These are phyloP conservation scores for Sungouiozyma intestinalis DNA, from an alignment of 805 yeast species.

Conservation along the genomic window DNA sequence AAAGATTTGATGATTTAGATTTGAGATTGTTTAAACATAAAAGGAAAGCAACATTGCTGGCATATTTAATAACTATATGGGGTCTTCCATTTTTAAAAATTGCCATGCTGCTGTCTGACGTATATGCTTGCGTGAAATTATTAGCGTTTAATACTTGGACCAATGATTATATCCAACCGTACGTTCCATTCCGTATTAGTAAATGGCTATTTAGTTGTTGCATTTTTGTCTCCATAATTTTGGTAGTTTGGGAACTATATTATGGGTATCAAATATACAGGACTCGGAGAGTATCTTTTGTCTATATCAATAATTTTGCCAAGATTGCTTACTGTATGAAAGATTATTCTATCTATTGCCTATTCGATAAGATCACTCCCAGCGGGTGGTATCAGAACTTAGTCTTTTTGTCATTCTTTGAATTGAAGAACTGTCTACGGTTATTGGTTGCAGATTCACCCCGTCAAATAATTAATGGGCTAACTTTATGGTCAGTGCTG, in stretches of 20 bases:
- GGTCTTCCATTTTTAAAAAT: conserved; percentile 38
- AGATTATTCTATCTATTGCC: conserved; percentile 58
- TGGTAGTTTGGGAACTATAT: conserved; percentile 45
- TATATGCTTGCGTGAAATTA: conserved; percentile 67
- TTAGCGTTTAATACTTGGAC: conserved; percentile 67
- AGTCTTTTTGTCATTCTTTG: conserved; percentile 54
- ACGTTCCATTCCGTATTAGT: conserved; percentile 39
- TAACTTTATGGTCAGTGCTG: conserved; percentile 51
- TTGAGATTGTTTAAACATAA: conserved; percentile 14
- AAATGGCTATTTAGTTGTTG: conserved; percentile 76
- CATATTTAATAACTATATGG: conserved; percentile 16
- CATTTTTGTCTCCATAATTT: conserved; percentile 56
- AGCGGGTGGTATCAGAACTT: conserved; percentile 53
- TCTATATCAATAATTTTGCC: conserved; percentile 59
- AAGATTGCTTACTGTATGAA: conserved; percentile 45
- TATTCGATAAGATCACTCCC: conserved; percentile 62
- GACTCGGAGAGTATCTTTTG: conserved; percentile 55
- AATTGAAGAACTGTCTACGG: conserved; percentile 50
- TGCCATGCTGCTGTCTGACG: conserved; percentile 54
- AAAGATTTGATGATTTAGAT: conserved; percentile 22
- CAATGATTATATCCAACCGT: conserved; percentile 38
- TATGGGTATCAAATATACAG: conserved; percentile 49
- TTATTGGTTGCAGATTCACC: conserved; percentile 75
- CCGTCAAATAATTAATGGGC: conserved; percentile 73
- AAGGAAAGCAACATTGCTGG: conserved; percentile 14